Percentiles rank a stretch among this genome's conserved stretches.
Evolutionary conservation across 2,329 filamentous ascomycete genomes (phyloP).

Genomic region (Juglanconis sp.): DNA sequence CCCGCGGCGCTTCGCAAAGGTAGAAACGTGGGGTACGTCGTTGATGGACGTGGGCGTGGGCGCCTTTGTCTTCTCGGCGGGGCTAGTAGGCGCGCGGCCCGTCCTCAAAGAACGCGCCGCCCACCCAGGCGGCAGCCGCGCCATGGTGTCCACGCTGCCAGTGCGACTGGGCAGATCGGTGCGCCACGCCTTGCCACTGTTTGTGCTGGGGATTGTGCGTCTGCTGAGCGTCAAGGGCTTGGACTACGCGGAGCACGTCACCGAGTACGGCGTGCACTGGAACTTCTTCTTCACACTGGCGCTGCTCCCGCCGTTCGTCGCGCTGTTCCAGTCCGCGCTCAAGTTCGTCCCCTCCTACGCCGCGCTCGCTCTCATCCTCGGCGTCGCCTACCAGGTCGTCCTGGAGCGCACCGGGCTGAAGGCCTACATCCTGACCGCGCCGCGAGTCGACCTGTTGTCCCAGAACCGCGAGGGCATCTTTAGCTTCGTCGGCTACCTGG

Average conservation of each 20-base stretch:
- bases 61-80: constrained; percentile 93
- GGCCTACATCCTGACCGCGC: constrained; percentile 77
- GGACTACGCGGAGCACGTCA: constrained; percentile 95
- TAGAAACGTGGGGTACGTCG: constrained; percentile 99
- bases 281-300: constrained; percentile 99
- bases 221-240: constrained; percentile 88
- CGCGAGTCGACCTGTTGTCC: constrained; percentile 73
- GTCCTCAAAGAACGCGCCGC: constrained; percentile 67
- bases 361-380: constrained; percentile 66
- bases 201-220: constrained; percentile 75
- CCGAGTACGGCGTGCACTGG: constrained; percentile 98
- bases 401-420: constrained; percentile 78
- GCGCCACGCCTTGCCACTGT: constrained; percentile 78
- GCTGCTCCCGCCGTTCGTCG: constrained; percentile 83
- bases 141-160: constrained; percentile 45
- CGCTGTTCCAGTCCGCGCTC: constrained; percentile 72
- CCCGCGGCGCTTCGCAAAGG: constrained; percentile 91
- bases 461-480: constrained; percentile 96
- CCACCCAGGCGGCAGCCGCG: constrained; percentile 21
- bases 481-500: constrained; percentile 88
- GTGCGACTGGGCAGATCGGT: constrained; percentile 63
- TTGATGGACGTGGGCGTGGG: constrained; percentile 97
- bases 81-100: constrained; percentile 82
- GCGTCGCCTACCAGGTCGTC: constrained; percentile 67
- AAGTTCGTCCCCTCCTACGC: constrained; percentile 73